Evolutionary conservation across 192 early-diverging fungal genomes (phyloP), one percentile per base, ranked within the genome.

Genomic region (Phlyctochytrium planicorne): DNA sequence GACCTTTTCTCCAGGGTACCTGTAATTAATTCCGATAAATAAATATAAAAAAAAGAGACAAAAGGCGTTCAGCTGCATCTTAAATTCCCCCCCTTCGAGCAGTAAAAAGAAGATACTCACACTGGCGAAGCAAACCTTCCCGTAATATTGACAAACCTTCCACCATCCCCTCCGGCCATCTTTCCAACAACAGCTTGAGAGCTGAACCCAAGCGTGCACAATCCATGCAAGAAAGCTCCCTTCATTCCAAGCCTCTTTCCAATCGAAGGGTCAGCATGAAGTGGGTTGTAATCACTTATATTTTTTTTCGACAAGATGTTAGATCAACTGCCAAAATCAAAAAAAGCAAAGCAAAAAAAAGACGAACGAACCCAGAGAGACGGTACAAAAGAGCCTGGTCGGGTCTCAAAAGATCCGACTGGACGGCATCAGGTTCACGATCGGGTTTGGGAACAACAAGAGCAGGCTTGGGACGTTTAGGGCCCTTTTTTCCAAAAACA

Each of bases 231-330:
- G 69, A 92, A 89, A 33, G 90, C 86, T 4, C 81, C 80, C 34
- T 88, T 82, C 78, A 90, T 90, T 0, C 91, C 91, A 30, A 92
- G 69, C 27, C 61, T 73, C 32, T 86, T 83, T 2, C 88, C 88
- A 32, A 92, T 78, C 0, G 67, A 72, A 12, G 88, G 84, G 69
- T 92, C 91, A 27, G 86, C 87, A 71, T 92, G 90, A 34, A 92
- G 71, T 20, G 88, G 88, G 69, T 92, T 92, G 74, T 87, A 92
- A 65, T 92, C 90, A 34, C 87, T n/a, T n/a, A n/a, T n/a, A n/a
- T n/a, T n/a, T 88, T 32, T 30, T 32, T 56, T n/a, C 20, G 33
- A 6, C 25, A 30, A 31, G 34, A 52, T 32, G 53, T 31, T 32
- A 2, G 14, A 29, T 25, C 30, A 34, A 20, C 29, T 56, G 2